Evolutionary conservation across 2,329 filamentous ascomycete genomes (phyloP).

Genomic region (Macrophomina tecta): DNA sequence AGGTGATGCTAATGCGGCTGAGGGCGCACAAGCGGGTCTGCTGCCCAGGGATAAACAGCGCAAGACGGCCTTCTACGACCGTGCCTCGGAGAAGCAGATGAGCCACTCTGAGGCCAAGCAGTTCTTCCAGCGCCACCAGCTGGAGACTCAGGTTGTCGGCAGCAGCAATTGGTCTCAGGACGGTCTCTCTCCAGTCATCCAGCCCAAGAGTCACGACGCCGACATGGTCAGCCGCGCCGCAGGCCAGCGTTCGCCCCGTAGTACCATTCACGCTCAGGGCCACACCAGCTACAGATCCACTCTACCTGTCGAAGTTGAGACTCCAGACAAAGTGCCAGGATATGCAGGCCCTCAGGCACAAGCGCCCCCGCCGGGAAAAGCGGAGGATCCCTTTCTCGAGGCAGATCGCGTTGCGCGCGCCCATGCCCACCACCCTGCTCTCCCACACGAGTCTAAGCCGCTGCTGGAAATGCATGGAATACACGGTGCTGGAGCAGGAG

Average conservation of each 20-base stretch:
- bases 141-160: constrained; percentile 59
- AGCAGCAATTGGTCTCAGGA: constrained; percentile 46
- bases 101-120: constrained; percentile 93
- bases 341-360: constrained; percentile 39
- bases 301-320: constrained; percentile 42
- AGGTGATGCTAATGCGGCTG: constrained; percentile 32
- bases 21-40: constrained; percentile 42
- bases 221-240: constrained; percentile 46
- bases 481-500: constrained; percentile 63
- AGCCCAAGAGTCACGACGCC: constrained; percentile 50
- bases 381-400: constrained; percentile 45
- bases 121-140: constrained; percentile 89
- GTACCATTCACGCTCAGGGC: constrained; percentile 31
- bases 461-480: constrained; percentile 61
- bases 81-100: constrained; percentile 91
- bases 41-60: constrained; percentile 60
- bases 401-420: constrained; percentile 57
- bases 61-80: constrained; percentile 90
- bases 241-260: constrained; percentile 51
- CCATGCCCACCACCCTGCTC: constrained; percentile 56
- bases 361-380: constrained; percentile 25
- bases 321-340: constrained; percentile 39
- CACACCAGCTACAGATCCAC: constrained; percentile 35
- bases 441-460: constrained; percentile 63
- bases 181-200: constrained; percentile 49